phyloP scores from a whole-genome alignment of 352 stramenopile species.

The Phytophthora multivora region DNA sequence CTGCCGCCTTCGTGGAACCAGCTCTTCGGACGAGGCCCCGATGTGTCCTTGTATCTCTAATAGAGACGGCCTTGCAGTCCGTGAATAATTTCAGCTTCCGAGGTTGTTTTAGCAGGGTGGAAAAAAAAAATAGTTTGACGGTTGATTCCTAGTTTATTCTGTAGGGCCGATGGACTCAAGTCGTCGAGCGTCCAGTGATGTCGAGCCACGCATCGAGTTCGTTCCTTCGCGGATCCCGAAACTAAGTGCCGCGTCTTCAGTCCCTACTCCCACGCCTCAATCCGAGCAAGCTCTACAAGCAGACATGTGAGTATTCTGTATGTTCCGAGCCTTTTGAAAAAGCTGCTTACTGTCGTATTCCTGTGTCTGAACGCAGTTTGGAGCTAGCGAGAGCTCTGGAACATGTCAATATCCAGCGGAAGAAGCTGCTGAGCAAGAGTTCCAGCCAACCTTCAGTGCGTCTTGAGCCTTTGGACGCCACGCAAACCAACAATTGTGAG shows the following conservation, averaged over 20 bases:
- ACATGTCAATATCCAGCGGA: slow-evolving; percentile 40
- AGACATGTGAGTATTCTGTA: slow-evolving; percentile 18
- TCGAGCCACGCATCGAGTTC: slow-evolving; percentile 29
- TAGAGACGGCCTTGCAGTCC: slow-evolving; percentile 18
- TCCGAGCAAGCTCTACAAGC: slow-evolving; percentile 13
- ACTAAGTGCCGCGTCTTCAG: slow-evolving; percentile 3
- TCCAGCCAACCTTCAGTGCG: slow-evolving; percentile 25
- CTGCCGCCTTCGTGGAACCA: slow-evolving; percentile 70
- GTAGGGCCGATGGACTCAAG: not conserved
- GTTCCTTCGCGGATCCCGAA: slow-evolving; percentile 32
- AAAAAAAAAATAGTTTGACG: slow-evolving; percentile 25
- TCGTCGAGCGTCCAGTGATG: slow-evolving; percentile 3
- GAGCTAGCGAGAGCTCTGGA: slow-evolving; percentile 43
- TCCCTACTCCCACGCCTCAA: slow-evolving; percentile 6
- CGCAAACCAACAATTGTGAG: slow-evolving; percentile 14
- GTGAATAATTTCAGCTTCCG: not conserved
- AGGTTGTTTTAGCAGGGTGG: slow-evolving; percentile 2
- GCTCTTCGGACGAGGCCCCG: slow-evolving; percentile 61
- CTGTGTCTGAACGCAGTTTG: slow-evolving; percentile 23
- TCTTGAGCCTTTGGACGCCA: slow-evolving; percentile 8
- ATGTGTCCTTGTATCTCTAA: slow-evolving; percentile 64
- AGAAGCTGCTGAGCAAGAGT: slow-evolving; percentile 37
- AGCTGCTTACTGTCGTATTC: not conserved
- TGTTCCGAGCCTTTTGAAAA: not conserved
- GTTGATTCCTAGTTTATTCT: not conserved